Conservation (phyloP, 139 green algal species). For the Chlorella sp. region DNA sequence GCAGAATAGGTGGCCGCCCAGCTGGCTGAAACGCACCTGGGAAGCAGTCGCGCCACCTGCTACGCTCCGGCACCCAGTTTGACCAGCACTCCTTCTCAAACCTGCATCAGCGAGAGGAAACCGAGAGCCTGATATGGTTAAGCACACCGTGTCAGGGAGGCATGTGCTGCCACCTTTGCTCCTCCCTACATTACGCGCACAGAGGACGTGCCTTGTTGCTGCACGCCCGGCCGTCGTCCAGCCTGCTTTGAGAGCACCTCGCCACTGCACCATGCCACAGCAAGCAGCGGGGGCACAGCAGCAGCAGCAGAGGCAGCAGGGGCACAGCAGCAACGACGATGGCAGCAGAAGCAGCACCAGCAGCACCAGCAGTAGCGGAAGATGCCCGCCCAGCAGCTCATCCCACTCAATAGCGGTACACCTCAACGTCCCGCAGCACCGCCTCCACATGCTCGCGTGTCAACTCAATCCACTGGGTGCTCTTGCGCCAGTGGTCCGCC, state of each 20-base stretch:
- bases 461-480: slow-evolving; percentile 39
- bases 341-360: not conserved
- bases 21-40: not conserved
- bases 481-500: slow-evolving; percentile 36
- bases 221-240: too few species aligned
- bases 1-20: too few species aligned
- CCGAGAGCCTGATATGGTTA: too few species aligned
- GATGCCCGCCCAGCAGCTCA: not conserved
- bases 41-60: slow-evolving; percentile 39
- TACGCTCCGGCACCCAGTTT: not conserved
- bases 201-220: not conserved
- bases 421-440: slow-evolving; percentile 30
- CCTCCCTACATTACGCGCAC: too few species aligned
- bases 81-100: slow-evolving; percentile 41
- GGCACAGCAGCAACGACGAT: not conserved
- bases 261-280: too few species aligned
- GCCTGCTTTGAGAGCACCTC: too few species aligned
- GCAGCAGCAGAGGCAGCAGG: too few species aligned
- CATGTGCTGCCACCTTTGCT: too few species aligned
- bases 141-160: too few species aligned
- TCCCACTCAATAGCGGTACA: slow-evolving; percentile 31
- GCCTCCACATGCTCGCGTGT: slow-evolving; percentile 23
- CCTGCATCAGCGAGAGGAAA: not conserved
- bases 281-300: too few species aligned
- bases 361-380: not conserved